Conservation (phyloP, 1,284 basidiomycete species). For the Heliocybe sulcata region DNA sequence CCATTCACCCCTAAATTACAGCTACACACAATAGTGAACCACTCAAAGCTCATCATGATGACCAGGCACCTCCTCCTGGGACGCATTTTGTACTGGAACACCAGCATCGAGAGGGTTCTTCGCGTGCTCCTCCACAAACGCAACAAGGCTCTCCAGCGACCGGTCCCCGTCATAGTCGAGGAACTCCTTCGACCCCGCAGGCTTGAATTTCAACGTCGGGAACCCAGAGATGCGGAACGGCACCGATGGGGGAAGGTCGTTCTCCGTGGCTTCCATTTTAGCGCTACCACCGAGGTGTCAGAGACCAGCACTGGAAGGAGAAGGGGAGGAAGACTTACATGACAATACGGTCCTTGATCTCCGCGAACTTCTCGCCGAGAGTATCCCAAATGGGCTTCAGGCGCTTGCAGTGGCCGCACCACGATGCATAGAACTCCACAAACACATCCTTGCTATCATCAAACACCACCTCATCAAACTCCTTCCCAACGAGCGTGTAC, state of each 20-base stretch:
- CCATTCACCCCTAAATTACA: neutral
- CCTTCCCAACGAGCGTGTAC: slow-evolving; percentile 81
- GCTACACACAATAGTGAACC: neutral
- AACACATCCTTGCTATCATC: slow-evolving; percentile 94
- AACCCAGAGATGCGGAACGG: slow-evolving; percentile 86
- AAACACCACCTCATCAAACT: slow-evolving; percentile 82
- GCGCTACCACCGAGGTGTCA: slow-evolving; percentile 43
- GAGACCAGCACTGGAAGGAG: slow-evolving; percentile 9
- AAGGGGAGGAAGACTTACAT: slow-evolving; percentile 52
- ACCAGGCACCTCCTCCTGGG: neutral
- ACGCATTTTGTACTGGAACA: neutral
- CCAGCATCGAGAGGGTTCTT: slow-evolving; percentile 53
- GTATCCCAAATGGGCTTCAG: slow-evolving; percentile 93
- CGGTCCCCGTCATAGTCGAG: slow-evolving; percentile 93
- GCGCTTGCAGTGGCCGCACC: slow-evolving; percentile 97
- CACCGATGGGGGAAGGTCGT: slow-evolving; percentile 86
- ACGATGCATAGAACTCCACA: slow-evolving; percentile 95
- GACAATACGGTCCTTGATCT: slow-evolving; percentile 70
- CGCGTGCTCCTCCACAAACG: slow-evolving; percentile 79
- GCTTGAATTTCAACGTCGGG: slow-evolving; percentile 97
- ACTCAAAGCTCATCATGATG: neutral
- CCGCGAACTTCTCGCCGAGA: slow-evolving; percentile 81
- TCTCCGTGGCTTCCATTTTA: slow-evolving; percentile 96
- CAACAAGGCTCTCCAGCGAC: slow-evolving; percentile 76
- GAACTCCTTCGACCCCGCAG: slow-evolving; percentile 82